Conservation (phyloP, 805 yeast species). For the Monosporozyma yasuniensis region DNA sequence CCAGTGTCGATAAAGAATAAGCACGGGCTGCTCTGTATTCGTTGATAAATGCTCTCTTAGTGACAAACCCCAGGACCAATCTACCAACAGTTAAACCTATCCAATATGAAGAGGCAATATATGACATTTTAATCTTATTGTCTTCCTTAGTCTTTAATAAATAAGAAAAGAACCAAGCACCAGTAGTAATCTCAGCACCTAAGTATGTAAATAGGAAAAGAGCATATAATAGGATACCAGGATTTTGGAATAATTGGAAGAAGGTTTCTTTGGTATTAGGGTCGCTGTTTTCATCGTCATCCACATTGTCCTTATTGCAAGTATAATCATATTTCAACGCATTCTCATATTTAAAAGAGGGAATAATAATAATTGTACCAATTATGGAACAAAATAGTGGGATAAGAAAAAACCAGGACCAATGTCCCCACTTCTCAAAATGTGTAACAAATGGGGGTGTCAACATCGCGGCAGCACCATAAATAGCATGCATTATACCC, state of each 20-base stretch:
- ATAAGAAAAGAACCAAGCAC: constrained; percentile 64
- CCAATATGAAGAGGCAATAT: constrained; percentile 65
- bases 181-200: constrained; percentile 62
- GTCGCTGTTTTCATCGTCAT: constrained; percentile 10
- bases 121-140: constrained; percentile 41
- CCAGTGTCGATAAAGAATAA: constrained; percentile 29
- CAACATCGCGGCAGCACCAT: constrained; percentile 65
- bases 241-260: constrained; percentile 20
- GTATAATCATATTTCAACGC: constrained; percentile 29
- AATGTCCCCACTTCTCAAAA: constrained; percentile 25
- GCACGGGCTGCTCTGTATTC: constrained; percentile 34
- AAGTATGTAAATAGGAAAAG: constrained; percentile 50
- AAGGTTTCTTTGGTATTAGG: constrained; percentile 4
- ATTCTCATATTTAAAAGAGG: constrained; percentile 41
- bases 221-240: constrained; percentile 40
- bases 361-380: constrained; percentile 24
- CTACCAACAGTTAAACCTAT: constrained; percentile 61
- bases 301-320: constrained; percentile 5
- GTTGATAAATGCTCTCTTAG: constrained; percentile 37
- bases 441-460: constrained; percentile 57
- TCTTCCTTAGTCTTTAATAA: constrained; percentile 47
- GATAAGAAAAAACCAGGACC: constrained; percentile 23
- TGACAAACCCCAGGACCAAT: constrained; percentile 46
- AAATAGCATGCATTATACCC: constrained; percentile 58
- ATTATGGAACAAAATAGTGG: constrained; percentile 34